phyloP scores from a whole-genome alignment of 1,284 basidiomycete genomes.

The Malassezia brasiliensis region DNA sequence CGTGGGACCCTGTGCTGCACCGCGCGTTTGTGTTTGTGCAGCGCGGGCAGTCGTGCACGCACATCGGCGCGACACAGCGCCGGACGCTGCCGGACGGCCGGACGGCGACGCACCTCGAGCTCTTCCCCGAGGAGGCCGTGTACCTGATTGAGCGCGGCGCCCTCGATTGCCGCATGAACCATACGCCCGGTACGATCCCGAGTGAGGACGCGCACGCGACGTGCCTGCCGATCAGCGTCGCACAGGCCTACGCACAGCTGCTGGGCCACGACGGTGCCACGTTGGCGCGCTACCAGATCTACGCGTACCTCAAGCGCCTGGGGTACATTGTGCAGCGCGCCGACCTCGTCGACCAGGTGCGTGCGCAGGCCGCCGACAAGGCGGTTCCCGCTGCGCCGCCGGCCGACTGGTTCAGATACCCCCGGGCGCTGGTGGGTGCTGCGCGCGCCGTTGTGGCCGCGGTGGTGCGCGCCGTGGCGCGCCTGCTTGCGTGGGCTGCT shows the following conservation, averaged over 20 bases:
- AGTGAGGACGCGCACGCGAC: background rate
- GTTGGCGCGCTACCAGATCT: constrained; percentile 80
- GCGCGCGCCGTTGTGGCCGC: background rate
- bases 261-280: constrained; percentile 67
- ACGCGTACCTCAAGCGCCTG: constrained; percentile 77
- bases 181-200: constrained; percentile 4
- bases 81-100: background rate
- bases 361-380: constrained; percentile 9
- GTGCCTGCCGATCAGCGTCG: constrained; percentile 62
- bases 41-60: constrained; percentile 34
- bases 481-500: background rate
- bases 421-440: background rate
- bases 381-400: constrained; percentile 6
- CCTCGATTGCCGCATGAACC: constrained; percentile 54
- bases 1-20: constrained; percentile 26
- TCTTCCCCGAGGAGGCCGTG: constrained; percentile 85
- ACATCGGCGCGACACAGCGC: constrained; percentile 28
- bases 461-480: background rate
- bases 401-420: background rate
- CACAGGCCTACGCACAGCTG: constrained; percentile 76
- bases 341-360: constrained; percentile 22
- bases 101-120: constrained; percentile 52
- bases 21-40: constrained; percentile 32
- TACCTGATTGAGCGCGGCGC: constrained; percentile 78
- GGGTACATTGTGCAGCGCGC: constrained; percentile 78